Base-by-base conservation (phyloP, 1,284 basidiomycete genomes). In the Heterobasidion irregulare region DNA sequence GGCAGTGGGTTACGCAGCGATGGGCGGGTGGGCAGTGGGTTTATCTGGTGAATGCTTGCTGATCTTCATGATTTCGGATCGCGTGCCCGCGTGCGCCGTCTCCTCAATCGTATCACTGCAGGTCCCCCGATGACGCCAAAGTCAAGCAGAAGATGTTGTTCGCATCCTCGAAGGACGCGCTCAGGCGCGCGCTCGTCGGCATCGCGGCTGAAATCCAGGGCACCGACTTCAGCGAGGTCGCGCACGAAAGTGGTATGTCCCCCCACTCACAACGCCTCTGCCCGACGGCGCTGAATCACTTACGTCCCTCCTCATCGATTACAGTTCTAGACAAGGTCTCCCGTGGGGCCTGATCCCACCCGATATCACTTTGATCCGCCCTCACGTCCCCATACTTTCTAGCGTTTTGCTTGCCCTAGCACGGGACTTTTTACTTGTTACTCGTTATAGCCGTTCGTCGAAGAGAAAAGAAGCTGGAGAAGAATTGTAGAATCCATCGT, bases 61-160 rank as follows among this genome's bases (percentile, higher is more conserved):
- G 38, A 41, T 41, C 10, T 2, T 6, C 10, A 41, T 41, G 12
- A n/a, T 41, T 26, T n/a, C 38, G 38, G 12, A 41, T 41, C 38
- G 38, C 38, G 38, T 41, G 38, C 38, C 38, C 38, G 38, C 38
- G 38, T 41, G 38, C 38, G 38, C n/a, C 38, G 38, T 41, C 38
- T 26, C 2, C 12, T 6, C n/a, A 6, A 2, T n/a, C 38, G 34
- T 46, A 50, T 55, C 18, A 49, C 52, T 53, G 53, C 58, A 97
- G 94, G 94, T 83, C 87, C 26, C 96, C 96, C 59, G 94, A 97
- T 68, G 75, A 76, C 46, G 84, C 94, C 53, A 90, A 84, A 76
- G 80, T 97, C 73, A 95, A 89, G 76, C 75, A 83, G 68, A 98
- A 97, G 89, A 98, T 99, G 95, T 68, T 98, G 64, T 92, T 84